Base-by-base conservation (phyloP, 2,329 filamentous ascomycete genomes). In the Chrysoporthe deuterocubensis region DNA sequence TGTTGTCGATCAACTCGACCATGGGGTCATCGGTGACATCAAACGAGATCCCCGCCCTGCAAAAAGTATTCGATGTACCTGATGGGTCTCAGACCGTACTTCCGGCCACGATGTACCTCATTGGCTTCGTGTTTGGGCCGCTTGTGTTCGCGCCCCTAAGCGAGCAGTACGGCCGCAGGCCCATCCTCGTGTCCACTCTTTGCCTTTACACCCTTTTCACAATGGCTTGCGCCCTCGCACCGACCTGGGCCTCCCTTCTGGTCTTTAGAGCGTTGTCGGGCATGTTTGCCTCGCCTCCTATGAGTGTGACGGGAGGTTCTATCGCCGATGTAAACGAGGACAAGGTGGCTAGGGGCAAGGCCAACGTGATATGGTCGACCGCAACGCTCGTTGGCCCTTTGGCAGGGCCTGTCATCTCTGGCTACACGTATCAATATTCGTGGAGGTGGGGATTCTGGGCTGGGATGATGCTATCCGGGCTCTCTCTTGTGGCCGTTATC, bases 361-460 rank as follows among this genome's bases (percentile, higher is more conserved):
- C 73, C 6, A 72, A 75, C 63, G 73, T 74, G 71, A 46, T 70
- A 14, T 75, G 74, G 74, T 72, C 70, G 0, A 72, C 71, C 1
- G 68, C 71, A 4, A 73, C 72, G 11, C 71, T 74, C 16, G 58
- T 74, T 21, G 74, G 74, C 8, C 74, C 74, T 4, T 64, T 75
- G n/a, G 70, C 62, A 3, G 74, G 70, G 7, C 74, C 74, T 1
- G 70, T 75, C 7, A 16, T 75, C 16, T 62, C 71, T 5, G 74
- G 74, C 0, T 75, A 72, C 54, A 65, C 71, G 7, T 69, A 70
- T 8, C 65, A 56, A 1, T 34, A 67, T 5, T 74, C 72, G 2
- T 75, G 73, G 73, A 58, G 69, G n/a, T 74, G 72, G 66, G 70
- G 63, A 8, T 75, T 75, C 56, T 75, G 74, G 74, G 71, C 71